Evolutionary conservation across 306 rosid genomes (phyloP).

Genomic region (Begonia fuchsioides): DNA sequence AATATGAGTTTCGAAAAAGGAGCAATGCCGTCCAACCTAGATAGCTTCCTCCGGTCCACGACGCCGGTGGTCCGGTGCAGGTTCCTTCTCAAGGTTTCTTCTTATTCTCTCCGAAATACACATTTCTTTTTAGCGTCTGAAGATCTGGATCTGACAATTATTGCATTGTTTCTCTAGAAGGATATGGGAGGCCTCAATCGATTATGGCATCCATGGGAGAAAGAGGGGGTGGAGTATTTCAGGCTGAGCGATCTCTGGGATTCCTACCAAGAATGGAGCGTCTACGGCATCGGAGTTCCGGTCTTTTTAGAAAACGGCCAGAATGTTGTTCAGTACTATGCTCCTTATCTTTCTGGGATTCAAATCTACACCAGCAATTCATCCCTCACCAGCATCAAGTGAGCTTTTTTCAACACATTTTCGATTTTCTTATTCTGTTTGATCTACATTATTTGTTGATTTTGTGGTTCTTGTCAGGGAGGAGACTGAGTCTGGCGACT

Average conservation of each 20-base stretch:
- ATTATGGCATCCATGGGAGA: conserved; percentile 91
- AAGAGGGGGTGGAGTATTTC: conserved; percentile 73
- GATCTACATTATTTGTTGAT: neutral
- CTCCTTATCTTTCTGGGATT: conserved; percentile 90
- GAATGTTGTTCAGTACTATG: conserved; percentile 80
- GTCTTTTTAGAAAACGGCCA: conserved; percentile 48
- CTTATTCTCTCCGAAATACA: neutral
- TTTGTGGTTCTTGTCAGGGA: neutral
- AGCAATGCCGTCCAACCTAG: conserved; percentile 72
- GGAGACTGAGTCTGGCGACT: conserved; percentile 45
- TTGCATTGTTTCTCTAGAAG: conserved; percentile 17
- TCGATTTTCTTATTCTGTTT: no score
- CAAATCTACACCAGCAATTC: conserved; percentile 75
- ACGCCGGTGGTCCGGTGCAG: conserved; percentile 64
- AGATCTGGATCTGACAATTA: neutral
- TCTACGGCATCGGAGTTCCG: conserved; percentile 87
- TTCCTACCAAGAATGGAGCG: conserved; percentile 78
- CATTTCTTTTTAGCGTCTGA: neutral
- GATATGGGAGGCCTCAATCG: conserved; percentile 76
- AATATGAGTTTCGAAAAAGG: conserved; percentile 34
- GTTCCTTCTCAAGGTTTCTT: conserved; percentile 58
- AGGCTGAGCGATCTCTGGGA: conserved; percentile 78
- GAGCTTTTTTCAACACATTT: neutral
- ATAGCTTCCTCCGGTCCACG: conserved; percentile 58
- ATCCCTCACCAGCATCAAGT: conserved; percentile 38